Evolutionary conservation across 2,329 filamentous ascomycete genomes (phyloP), one percentile per base, ranked within the genome.

Genomic region (Neofusicoccum laricinum): DNA sequence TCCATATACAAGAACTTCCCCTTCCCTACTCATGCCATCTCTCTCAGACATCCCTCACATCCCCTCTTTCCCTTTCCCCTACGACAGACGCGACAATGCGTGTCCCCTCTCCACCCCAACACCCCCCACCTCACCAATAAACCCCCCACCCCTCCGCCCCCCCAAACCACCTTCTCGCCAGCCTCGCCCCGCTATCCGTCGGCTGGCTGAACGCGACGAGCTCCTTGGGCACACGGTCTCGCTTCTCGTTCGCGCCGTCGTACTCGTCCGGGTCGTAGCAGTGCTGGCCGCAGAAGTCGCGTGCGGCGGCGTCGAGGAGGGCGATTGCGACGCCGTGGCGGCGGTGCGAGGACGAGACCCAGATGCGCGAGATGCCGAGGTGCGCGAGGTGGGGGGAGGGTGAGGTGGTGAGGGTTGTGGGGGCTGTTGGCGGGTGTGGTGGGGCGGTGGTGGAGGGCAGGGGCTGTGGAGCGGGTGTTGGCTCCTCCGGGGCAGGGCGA

Each of bases 351-450:
- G 79, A 81, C 7, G 84, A 86, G 0, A 85, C 87, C 88, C 88
- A 90, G 68, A 90, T 86, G 34, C 88, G 82, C 25, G 87, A 88
- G 30, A 90, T 82, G 17, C 86, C 86, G 62, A 89, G 79, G n/a
- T 84, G 77, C 2, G 83, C 85, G 2, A 79, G 75, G 30, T 80
- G 66, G 4, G 77, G 68, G 50, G 78, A 75, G 30, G 77, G 74
- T 59, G 78, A 77, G 40, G 82, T 76, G 75, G 38, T 80, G 66
- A 8, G 76, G 68, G 57, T 78, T 75, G 38, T 10, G 38, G 50
- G 21, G 7, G 10, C 7, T 34, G 49, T 25, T 38, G 41, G 48
- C 5, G 40, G n/a, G n/a, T n/a, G n/a, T n/a, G n/a, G n/a, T n/a
- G n/a, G n/a, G n/a, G n/a, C n/a, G 40, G 38, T 51, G 48, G 4